phyloP scores from a whole-genome alignment of 73 alveolate genomes.

The Durusdinium trenchii region DNA sequence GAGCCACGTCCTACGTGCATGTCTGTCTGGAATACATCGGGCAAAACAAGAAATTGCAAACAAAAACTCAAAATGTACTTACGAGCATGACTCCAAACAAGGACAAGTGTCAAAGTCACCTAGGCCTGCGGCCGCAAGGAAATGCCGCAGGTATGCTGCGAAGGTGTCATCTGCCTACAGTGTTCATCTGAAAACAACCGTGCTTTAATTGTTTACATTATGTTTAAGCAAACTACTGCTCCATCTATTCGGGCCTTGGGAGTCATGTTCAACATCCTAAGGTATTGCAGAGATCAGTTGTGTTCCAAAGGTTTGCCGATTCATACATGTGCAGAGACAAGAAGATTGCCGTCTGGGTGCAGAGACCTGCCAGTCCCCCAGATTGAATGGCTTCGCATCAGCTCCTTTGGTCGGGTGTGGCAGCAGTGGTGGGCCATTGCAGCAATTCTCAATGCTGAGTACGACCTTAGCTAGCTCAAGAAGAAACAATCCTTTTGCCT shows the following conservation, averaged over 20 bases:
- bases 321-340: too few species aligned
- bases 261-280: too few species aligned
- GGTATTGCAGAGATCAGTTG: too few species aligned
- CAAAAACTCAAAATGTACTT: background rate
- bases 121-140: background rate
- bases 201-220: too few species aligned
- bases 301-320: too few species aligned
- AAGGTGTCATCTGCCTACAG: background rate
- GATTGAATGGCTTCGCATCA: background rate
- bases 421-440: conserved; percentile 4
- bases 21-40: background rate
- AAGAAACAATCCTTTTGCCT: too few species aligned
- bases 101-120: background rate
- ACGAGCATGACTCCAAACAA: background rate
- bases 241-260: too few species aligned
- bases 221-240: too few species aligned
- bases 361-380: conserved; percentile 9
- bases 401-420: background rate
- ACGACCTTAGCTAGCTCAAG: background rate
- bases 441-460: background rate
- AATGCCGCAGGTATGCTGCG: background rate
- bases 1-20: background rate
- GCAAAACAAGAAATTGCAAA: background rate
- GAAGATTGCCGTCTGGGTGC: too few species aligned
- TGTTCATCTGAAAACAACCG: background rate